Conservation (phyloP, 495 filamentous ascomycete species). For the Penicillium pancosmium region DNA sequence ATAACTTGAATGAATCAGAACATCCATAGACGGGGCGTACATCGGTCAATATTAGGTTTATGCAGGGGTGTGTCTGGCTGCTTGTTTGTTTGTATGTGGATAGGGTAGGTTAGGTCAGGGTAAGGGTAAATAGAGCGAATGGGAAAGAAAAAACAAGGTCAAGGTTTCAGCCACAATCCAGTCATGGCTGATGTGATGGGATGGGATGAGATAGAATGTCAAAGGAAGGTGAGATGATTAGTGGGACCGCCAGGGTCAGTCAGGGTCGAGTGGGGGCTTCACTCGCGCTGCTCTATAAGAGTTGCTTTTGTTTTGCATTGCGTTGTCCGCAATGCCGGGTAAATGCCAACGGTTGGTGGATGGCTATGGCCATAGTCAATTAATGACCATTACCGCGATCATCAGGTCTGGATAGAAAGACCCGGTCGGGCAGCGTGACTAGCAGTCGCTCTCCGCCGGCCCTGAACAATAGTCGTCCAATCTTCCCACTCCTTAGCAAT, state of each 20-base stretch:
- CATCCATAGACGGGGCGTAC: constrained; percentile 28
- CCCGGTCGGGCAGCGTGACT: constrained; percentile 23
- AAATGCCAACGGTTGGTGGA: neutral
- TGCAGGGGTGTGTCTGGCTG: constrained; percentile 6
- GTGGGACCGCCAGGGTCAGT: constrained; percentile 10
- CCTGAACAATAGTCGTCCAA: constrained; percentile 70
- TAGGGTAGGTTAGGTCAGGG: neutral
- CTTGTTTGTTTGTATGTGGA: constrained; percentile 10
- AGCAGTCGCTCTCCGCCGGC: constrained; percentile 43
- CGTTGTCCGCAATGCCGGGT: too few relatives aligned
- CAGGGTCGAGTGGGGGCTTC: neutral
- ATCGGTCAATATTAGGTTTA: constrained; percentile 31
- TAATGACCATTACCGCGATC: neutral
- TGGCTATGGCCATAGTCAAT: neutral
- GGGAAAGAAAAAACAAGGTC: neutral
- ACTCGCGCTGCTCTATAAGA: neutral
- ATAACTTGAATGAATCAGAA: constrained; percentile 1
- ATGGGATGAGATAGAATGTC: neutral
- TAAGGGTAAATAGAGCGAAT: neutral
- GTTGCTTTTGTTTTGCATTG: too few relatives aligned
- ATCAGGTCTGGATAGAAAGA: constrained; percentile 25
- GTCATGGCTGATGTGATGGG: constrained; percentile 22
- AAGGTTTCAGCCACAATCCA: constrained; percentile 29
- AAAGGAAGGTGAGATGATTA: constrained; percentile 17
- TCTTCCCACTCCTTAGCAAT: constrained; percentile 95